Percentiles rank a stretch among this genome's conserved stretches.
Conservation (phyloP, 2,329 filamentous ascomycete genomes). For the Calonectria pseudoreteaudii region DNA sequence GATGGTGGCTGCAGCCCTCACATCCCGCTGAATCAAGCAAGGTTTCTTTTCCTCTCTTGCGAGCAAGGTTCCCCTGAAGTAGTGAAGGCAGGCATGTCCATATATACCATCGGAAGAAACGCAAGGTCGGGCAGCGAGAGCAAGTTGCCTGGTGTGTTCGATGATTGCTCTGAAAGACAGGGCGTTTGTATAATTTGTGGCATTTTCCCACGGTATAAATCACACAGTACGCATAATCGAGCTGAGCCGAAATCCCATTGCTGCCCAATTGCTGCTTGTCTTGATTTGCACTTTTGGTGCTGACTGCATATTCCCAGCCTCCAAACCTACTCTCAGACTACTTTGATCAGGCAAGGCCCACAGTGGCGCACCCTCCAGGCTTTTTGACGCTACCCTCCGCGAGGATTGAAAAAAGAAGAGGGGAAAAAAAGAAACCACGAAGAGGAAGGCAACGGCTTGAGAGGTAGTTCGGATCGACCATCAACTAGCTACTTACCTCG, state of each 20-base stretch:
- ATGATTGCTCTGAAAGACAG: not conserved
- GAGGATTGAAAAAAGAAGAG: not conserved
- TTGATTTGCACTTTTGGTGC: not conserved
- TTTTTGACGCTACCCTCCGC: not conserved
- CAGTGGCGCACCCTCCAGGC: not conserved
- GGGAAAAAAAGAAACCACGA: too few relatives aligned
- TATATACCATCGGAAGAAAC: not conserved
- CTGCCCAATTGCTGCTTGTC: not conserved
- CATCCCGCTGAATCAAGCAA: not conserved
- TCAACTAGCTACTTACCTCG: too few relatives aligned
- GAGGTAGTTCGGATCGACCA: too few relatives aligned
- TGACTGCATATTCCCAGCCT: not conserved
- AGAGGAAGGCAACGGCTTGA: too few relatives aligned
- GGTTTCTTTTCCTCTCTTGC: not conserved
- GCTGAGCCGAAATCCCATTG: not conserved
- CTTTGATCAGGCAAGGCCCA: not conserved
- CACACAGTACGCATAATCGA: not conserved
- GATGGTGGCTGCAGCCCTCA: not conserved
- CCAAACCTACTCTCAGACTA: not conserved
- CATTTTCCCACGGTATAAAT: not conserved
- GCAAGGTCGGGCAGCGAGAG: not conserved
- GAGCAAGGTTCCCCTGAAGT: not conserved
- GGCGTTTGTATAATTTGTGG: not conserved
- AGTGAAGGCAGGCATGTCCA: not conserved
- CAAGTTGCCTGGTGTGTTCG: not conserved